Percentiles rank a stretch among this genome's conserved stretches.
Evolutionary conservation across 148 eudicot genomes (phyloP).

Genomic region (Silene conica): DNA sequence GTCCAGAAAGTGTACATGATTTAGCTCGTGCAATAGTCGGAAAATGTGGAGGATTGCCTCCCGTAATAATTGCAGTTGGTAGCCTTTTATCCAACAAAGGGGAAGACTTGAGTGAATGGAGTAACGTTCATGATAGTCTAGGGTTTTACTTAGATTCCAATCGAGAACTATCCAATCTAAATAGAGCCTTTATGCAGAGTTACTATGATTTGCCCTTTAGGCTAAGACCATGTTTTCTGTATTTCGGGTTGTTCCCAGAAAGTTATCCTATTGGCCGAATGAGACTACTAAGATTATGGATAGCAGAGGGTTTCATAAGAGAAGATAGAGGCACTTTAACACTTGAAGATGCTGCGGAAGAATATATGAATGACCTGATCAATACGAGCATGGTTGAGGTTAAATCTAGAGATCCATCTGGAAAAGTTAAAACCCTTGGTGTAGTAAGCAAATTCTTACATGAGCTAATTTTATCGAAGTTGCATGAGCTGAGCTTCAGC

Average conservation of each 20-base stretch:
- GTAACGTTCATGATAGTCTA: slow-evolving; percentile 16
- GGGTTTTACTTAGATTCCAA: neutral
- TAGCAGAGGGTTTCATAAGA: slow-evolving; percentile 21
- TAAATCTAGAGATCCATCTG: neutral
- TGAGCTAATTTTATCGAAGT: slow-evolving; percentile 10
- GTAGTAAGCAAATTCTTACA: slow-evolving; percentile 7
- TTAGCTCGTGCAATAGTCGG: slow-evolving; percentile 11
- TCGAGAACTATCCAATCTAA: neutral
- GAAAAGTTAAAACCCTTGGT: slow-evolving; percentile 7
- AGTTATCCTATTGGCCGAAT: neutral
- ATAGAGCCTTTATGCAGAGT: slow-evolving; percentile 3
- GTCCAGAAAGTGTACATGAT: neutral
- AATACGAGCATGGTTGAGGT: slow-evolving; percentile 11
- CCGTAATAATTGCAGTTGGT: slow-evolving; percentile 26
- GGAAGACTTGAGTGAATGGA: slow-evolving; percentile 19
- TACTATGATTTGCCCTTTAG: slow-evolving; percentile 11
- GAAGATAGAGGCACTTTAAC: neutral
- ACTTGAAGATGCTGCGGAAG: slow-evolving; percentile 19
- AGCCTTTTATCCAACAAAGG: slow-evolving; percentile 22
- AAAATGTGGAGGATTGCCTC: slow-evolving; percentile 42
- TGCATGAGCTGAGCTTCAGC: slow-evolving; percentile 17
- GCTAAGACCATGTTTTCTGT: slow-evolving; percentile 29
- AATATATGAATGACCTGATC: slow-evolving; percentile 9
- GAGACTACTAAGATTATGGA: slow-evolving; percentile 25
- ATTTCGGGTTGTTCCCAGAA: slow-evolving; percentile 25